Percentiles rank a stretch among this genome's conserved stretches.
Conservation (phyloP, 2,329 filamentous ascomycete genomes). For the Fusarium praegraminearum region DNA sequence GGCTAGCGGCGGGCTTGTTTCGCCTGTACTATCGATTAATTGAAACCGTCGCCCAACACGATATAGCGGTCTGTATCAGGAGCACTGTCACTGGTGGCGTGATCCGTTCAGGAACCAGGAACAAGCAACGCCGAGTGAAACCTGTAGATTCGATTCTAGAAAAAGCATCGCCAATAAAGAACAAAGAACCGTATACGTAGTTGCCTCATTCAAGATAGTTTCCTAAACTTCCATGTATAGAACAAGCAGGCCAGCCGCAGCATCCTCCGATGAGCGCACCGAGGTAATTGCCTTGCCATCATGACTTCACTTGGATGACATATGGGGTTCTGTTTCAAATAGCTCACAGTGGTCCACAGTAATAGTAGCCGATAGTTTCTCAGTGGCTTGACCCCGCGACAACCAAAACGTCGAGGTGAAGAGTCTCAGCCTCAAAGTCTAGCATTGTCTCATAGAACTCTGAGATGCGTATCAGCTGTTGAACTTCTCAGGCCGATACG, state of each 20-base stretch:
- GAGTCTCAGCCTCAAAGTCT: slow-evolving; percentile 19
- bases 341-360: slow-evolving; percentile 8
- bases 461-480: slow-evolving; percentile 1
- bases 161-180: slow-evolving; percentile 17
- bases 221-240: not conserved
- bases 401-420: not conserved
- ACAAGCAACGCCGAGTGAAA: slow-evolving; percentile 29
- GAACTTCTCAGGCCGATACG: slow-evolving; percentile 1
- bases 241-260: not conserved
- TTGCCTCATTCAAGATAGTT: not conserved
- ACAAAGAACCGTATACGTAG: not conserved
- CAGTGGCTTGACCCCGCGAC: slow-evolving; percentile 30
- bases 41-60: slow-evolving; percentile 3
- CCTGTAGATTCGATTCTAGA: slow-evolving; percentile 14
- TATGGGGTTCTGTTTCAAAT: slow-evolving; percentile 23
- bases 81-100: slow-evolving; percentile 25
- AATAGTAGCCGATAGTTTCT: not conserved
- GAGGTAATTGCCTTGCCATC: not conserved
- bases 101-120: slow-evolving; percentile 42
- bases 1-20: slow-evolving; percentile 13
- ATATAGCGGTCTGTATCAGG: slow-evolving; percentile 33
- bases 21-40: slow-evolving; percentile 3
- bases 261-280: not conserved
- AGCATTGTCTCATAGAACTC: slow-evolving; percentile 13
- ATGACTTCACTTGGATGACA: slow-evolving; percentile 2